Base-by-base conservation (phyloP, 177 flowering plant species). In the Vitis hybrid region DNA sequence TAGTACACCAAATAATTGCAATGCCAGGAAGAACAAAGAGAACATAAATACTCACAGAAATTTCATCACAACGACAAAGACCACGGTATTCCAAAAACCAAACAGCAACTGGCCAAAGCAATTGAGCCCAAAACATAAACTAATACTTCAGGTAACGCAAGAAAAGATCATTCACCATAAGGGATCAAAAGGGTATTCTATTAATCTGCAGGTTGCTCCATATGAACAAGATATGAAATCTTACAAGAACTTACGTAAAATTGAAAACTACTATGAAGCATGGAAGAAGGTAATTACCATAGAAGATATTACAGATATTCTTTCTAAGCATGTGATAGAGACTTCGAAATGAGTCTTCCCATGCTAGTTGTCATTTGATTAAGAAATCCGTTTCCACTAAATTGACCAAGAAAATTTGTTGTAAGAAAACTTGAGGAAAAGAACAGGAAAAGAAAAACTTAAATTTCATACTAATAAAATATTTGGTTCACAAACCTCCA, bases 301-400 rank as follows among this genome's bases (percentile, higher is more conserved):
- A 96, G 71, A 96, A 93, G 8, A 93, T 64, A 77, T 80, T 72
- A 71, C 98, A 93, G 15, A 69, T 59, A 61, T 81, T 84, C 85
- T 88, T 92, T 62, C 98, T 83, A 61, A 96, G 86, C 95, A 88
- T 86, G 83, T 88, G 90, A 77, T 96, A 93, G 19, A 96, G 94
- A 81, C 86, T 82, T 33, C 90, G 87, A 80, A 96, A 96, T 66
- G 99, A 87, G 60, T 90, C 97, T 75, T 94, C 94, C 99, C 99
- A 96, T 22, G 84, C 92, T 50, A 67, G 70, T 29, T 88, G 97
- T 10, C 99, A 81, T 66, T 84, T 85, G 60, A 72, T 76, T 71
- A 96, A 78, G 77, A 93, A 96, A 70, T 93, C 93, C 22, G 67
- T 76, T 74, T 88, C 94, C 75, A 60, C 86, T 81, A 71, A 45